Evolutionary conservation across 2,329 filamentous ascomycete species (phyloP).

Genomic region (Fusarium sp.): DNA sequence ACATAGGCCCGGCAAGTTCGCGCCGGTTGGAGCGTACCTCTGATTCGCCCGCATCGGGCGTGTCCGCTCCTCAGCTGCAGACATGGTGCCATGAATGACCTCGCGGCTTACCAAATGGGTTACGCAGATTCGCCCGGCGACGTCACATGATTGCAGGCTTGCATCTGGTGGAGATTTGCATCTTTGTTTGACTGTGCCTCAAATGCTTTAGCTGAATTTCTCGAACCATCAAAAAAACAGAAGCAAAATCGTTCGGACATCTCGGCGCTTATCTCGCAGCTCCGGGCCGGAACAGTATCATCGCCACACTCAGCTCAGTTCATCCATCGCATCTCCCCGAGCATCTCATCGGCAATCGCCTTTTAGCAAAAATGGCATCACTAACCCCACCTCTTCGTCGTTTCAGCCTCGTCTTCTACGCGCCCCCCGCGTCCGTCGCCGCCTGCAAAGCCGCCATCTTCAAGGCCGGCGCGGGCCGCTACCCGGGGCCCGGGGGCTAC

Average conservation of each 20-base stretch:
- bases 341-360: background rate
- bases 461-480: slow-evolving; percentile 67
- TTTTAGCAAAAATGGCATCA: slow-evolving; percentile 22
- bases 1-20: background rate
- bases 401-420: slow-evolving; percentile 63
- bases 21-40: background rate
- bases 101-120: background rate
- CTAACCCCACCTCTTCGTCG: slow-evolving; percentile 15
- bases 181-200: background rate
- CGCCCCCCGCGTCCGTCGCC: slow-evolving; percentile 57
- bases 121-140: background rate
- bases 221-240: slow-evolving; percentile 9
- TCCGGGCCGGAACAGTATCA: slow-evolving; percentile 20
- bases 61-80: slow-evolving; percentile 10
- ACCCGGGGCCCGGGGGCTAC: slow-evolving; percentile 63
- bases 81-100: slow-evolving; percentile 19
- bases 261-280: background rate
- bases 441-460: slow-evolving; percentile 68
- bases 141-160: slow-evolving; percentile 28
- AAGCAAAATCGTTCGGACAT: slow-evolving; percentile 11
- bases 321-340: background rate
- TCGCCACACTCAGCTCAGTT: slow-evolving; percentile 1
- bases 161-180: background rate
- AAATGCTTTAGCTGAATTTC: background rate
- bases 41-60: background rate